Conservation (phyloP, 192 early-diverging fungal species). For the Helicostylum pulchrum region DNA sequence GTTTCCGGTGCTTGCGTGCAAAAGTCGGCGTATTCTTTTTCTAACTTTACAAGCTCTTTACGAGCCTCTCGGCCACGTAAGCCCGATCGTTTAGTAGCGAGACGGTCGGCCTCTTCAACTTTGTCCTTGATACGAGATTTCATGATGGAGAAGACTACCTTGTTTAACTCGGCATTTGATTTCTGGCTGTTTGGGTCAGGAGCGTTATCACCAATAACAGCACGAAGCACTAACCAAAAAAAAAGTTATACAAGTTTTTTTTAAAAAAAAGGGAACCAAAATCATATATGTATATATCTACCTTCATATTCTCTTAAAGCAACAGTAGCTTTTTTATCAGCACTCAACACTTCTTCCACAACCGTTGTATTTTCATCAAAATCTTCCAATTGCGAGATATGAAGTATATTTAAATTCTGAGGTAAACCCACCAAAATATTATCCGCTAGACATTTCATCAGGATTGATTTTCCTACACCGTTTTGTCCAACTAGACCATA, state of each 20-base stretch:
- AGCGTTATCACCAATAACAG: constrained; percentile 3
- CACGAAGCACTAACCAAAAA: not conserved
- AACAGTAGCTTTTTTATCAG: constrained; percentile 58
- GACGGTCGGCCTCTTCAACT: constrained; percentile 49
- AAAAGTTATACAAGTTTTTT: no score
- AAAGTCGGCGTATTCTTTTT: constrained; percentile 36
- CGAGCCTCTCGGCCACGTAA: constrained; percentile 62
- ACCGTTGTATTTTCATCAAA: constrained; percentile 49
- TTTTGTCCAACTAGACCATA: constrained; percentile 81
- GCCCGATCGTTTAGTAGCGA: constrained; percentile 65
- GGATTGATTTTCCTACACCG: constrained; percentile 73
- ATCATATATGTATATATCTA: constrained; percentile 4
- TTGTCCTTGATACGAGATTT: constrained; percentile 40
- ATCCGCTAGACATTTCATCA: constrained; percentile 62
- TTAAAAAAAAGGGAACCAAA: constrained; percentile 13
- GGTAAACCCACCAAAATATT: constrained; percentile 77
- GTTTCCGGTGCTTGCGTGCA: constrained; percentile 36
- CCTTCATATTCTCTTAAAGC: constrained; percentile 32
- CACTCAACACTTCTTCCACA: constrained; percentile 59
- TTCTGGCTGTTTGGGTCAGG: not conserved
- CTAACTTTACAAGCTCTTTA: constrained; percentile 45
- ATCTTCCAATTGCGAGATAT: constrained; percentile 79
- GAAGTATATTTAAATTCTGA: constrained; percentile 71
- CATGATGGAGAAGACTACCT: constrained; percentile 41
- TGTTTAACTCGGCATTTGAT: constrained; percentile 13